These are phyloP conservation scores for Coriolopsis trogii DNA, from an alignment of 1,284 basidiomycete genomes.

Conservation along the genomic window DNA sequence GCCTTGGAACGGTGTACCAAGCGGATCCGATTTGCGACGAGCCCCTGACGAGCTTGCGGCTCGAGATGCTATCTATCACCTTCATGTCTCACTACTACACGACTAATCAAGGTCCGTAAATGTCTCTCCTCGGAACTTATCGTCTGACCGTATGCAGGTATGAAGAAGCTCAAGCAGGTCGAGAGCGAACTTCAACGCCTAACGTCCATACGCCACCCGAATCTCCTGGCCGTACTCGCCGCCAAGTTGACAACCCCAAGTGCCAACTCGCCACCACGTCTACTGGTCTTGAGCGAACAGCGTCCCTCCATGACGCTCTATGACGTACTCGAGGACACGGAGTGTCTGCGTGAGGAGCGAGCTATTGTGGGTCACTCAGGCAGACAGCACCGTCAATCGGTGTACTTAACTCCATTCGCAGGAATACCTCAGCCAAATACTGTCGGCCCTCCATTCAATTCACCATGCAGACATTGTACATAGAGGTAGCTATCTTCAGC, in stretches of 20 bases:
- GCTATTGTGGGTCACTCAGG: conserved; percentile 48
- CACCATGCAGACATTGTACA: conserved; percentile 70
- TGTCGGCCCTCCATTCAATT: conserved; percentile 65
- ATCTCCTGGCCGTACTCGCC: conserved; percentile 63
- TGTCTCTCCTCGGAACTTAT: neutral
- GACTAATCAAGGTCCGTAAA: conserved; percentile 56
- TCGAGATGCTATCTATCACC: conserved; percentile 68
- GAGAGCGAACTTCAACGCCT: conserved; percentile 68
- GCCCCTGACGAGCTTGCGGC: conserved; percentile 50
- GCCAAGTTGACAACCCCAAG: conserved; percentile 61
- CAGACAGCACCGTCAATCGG: neutral
- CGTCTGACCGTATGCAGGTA: conserved; percentile 34
- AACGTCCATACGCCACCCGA: conserved; percentile 57
- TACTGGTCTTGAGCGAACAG: conserved; percentile 69
- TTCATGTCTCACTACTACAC: conserved; percentile 72
- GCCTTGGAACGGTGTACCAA: conserved; percentile 64
- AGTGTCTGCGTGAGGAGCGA: conserved; percentile 64
- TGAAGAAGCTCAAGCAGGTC: conserved; percentile 69
- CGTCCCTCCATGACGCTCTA: conserved; percentile 62
- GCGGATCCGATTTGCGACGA: conserved; percentile 75
- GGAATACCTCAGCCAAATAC: conserved; percentile 73
- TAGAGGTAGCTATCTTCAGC: conserved; percentile 44
- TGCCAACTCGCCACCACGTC: conserved; percentile 47
- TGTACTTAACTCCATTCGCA: conserved; percentile 32
- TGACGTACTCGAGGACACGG: conserved; percentile 71